Conservation (phyloP, 345 rosid genomes). For the Eucalyptus erythrocorys region DNA sequence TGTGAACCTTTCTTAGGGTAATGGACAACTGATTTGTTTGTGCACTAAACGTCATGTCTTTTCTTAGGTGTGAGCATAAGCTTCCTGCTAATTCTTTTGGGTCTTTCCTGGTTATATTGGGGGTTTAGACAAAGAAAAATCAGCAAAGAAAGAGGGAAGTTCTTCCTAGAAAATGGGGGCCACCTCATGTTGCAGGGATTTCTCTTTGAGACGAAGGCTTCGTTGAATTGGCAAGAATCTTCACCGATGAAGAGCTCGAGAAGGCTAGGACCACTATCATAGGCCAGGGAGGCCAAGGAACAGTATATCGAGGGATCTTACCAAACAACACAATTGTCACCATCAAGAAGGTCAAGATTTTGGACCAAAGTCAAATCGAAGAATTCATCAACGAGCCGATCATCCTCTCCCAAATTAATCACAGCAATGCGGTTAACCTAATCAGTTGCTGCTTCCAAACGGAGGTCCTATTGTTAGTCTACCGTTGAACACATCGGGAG, state of each 20-base stretch:
- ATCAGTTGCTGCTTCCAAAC: constrained; percentile 31
- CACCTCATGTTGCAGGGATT: background rate
- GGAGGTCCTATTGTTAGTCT: constrained; percentile 22
- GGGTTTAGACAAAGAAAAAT: background rate
- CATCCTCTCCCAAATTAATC: constrained; percentile 34
- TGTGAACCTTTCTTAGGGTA: too few species aligned
- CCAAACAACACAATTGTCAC: constrained; percentile 15
- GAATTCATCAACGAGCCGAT: constrained; percentile 32
- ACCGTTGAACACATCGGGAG: too few species aligned
- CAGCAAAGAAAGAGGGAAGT: background rate
- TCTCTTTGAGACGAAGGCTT: too few species aligned
- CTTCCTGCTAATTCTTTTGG: background rate
- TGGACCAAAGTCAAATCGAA: constrained; percentile 22
- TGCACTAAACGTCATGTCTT: too few species aligned
- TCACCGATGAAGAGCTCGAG: constrained; percentile 9
- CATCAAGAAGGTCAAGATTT: constrained; percentile 24
- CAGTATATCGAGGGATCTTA: constrained; percentile 7
- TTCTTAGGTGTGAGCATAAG: background rate
- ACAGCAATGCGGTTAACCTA: constrained; percentile 26
- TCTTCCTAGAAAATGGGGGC: constrained; percentile 16
- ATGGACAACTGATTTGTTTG: too few species aligned
- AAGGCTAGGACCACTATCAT: too few species aligned
- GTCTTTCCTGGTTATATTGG: background rate
- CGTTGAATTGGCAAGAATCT: background rate
- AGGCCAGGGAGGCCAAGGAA: too few species aligned